phyloP scores from a whole-genome alignment of 2,329 filamentous ascomycete species.

The Neocatenulostroma microsporum region DNA sequence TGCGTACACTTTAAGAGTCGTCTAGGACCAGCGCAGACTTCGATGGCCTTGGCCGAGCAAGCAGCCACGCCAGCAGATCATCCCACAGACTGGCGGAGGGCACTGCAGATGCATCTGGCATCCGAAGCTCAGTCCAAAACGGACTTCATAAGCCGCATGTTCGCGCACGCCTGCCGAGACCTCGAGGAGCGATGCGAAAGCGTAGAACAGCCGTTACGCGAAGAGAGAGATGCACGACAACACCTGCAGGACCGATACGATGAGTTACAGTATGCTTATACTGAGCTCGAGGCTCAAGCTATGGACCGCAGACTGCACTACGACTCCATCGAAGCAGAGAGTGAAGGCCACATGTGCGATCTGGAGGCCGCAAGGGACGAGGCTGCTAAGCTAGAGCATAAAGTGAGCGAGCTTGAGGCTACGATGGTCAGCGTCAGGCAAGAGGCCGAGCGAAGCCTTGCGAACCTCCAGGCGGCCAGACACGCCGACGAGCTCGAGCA shows the following conservation, averaged over 20 bases:
- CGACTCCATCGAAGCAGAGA: constrained; percentile 35
- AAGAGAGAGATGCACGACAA: constrained; percentile 34
- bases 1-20: background rate
- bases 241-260: constrained; percentile 31
- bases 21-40: background rate
- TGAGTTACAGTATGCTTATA: constrained; percentile 29
- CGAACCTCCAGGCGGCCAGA: constrained; percentile 27
- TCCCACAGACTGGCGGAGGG: constrained; percentile 41
- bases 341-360: constrained; percentile 30
- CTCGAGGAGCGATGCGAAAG: constrained; percentile 50
- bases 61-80: constrained; percentile 7
- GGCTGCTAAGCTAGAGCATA: constrained; percentile 31
- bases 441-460: constrained; percentile 29
- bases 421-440: constrained; percentile 9
- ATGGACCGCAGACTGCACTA: constrained; percentile 31
- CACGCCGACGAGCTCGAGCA: constrained; percentile 38
- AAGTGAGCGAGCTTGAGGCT: background rate
- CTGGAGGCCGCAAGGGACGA: constrained; percentile 33
- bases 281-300: constrained; percentile 31
- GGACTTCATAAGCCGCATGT: constrained; percentile 41
- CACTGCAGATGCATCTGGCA: constrained; percentile 39
- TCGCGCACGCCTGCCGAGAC: constrained; percentile 48
- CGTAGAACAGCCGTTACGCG: constrained; percentile 47
- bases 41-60: constrained; percentile 6
- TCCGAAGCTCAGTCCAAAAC: constrained; percentile 37